Base-by-base conservation (phyloP, 1,284 basidiomycete species). In the Leccinum solheimii region DNA sequence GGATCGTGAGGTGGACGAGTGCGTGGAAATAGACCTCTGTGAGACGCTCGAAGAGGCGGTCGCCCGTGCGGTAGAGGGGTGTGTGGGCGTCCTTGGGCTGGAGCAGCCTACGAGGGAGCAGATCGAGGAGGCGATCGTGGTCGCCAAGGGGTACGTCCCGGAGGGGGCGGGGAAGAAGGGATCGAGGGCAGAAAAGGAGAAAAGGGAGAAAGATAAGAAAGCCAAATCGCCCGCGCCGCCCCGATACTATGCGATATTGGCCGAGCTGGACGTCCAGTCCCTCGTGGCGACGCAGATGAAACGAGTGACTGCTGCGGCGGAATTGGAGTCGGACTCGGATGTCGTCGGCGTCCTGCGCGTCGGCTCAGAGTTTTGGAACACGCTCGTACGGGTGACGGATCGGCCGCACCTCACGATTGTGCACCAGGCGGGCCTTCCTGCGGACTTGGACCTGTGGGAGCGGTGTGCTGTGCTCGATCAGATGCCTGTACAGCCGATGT, bases 381-480 rank as follows among this genome's bases (percentile, higher is more conserved):
- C 69, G 7, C 69, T 95, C 27, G 78, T 82, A 3, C 80, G 94
- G 13, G 72, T 97, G 21, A 77, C 84, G 3, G 67, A 73, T 13
- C 76, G 81, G 5, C 95, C 96, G 1, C 97, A 99, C 74, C 80
- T 98, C 59, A 98, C 97, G 0, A 78, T 98, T 58, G 87, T 91
- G 8, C 97, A 99, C 74, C 76, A 77, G 64, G 89, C 87, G 27
- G 73, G 77, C 26, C 78, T 90, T 4, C 79, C 81, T 5, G 78
- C 60, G 5, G 83, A 83, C 45, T 3, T 3, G 59, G 75, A 60
- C 72, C 75, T 93, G 3, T 96, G 94, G 94, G 81, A 87, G 7
- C 76, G 77, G 16, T 95, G 91, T 68, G 67, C 71, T 21, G 70
- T 66, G 7, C 74, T 94, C 10, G 78, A 83, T 27, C 72, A 69